phyloP scores from a whole-genome alignment of 1,284 basidiomycete species.

The Cryptococcus sp. region DNA sequence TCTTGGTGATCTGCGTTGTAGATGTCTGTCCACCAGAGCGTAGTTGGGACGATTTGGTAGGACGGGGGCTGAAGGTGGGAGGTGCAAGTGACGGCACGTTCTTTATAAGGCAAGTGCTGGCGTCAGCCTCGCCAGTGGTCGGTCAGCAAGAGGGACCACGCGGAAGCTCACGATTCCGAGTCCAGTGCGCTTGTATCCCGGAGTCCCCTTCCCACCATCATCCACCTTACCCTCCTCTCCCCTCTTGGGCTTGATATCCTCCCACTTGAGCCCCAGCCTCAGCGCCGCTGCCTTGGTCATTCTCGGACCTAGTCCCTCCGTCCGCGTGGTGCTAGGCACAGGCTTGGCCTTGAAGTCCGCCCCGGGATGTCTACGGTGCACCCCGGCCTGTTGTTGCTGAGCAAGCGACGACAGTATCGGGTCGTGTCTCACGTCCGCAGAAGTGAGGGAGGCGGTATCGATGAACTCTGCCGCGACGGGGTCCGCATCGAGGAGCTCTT shows the following conservation, averaged over 20 bases:
- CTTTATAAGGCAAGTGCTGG: too few species aligned
- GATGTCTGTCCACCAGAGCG: slow-evolving; percentile 14
- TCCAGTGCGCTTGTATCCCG: slow-evolving; percentile 32
- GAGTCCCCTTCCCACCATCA: slow-evolving; percentile 10
- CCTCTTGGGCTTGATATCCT: slow-evolving; percentile 13
- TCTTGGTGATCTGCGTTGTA: background rate
- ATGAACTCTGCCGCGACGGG: background rate
- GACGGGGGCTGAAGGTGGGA: slow-evolving; percentile 26
- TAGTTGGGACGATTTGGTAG: slow-evolving; percentile 28
- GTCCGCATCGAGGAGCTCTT: slow-evolving; percentile 1
- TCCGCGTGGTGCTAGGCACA: slow-evolving; percentile 19
- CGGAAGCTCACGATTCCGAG: slow-evolving; percentile 27
- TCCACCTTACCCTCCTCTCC: slow-evolving; percentile 1
- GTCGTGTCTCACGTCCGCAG: slow-evolving; percentile 19
- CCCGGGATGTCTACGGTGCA: background rate
- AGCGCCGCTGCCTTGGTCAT: slow-evolving; percentile 38
- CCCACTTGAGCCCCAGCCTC: slow-evolving; percentile 34
- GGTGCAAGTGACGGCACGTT: slow-evolving; percentile 29
- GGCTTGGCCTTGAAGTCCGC: slow-evolving; percentile 29
- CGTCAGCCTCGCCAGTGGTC: too few species aligned
- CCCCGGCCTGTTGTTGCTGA: background rate
- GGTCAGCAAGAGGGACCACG: too few species aligned
- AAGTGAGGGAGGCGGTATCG: slow-evolving; percentile 12
- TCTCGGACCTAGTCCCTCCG: slow-evolving; percentile 27
- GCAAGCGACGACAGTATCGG: slow-evolving; percentile 22